A percentile compares a stretch with the other conserved stretches of the same genome.
These are phyloP conservation scores for Fusarium algeriense DNA, from an alignment of 2,329 filamentous ascomycete genomes.

Conservation along the genomic window DNA sequence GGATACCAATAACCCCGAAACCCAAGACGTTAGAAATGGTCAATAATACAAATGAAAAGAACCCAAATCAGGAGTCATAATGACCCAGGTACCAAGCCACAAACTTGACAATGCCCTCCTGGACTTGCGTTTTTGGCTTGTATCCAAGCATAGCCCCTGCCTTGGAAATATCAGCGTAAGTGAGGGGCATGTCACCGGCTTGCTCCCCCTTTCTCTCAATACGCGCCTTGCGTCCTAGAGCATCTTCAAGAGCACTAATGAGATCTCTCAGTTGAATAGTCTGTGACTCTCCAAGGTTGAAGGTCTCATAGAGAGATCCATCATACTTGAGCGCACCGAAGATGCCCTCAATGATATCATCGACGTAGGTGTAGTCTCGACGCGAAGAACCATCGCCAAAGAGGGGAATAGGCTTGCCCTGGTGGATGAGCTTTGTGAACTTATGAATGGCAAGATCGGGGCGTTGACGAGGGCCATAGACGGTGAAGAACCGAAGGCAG, in stretches of 20 bases:
- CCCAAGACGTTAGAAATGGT: no score
- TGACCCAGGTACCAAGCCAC: conserved; percentile 15
- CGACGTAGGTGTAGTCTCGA: conserved; percentile 16
- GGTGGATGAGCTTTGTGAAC: conserved; percentile 20
- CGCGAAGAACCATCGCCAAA: conserved; percentile 4
- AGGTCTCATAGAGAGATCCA: not conserved
- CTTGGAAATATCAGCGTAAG: conserved; percentile 16
- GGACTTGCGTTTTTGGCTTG: conserved; percentile 10
- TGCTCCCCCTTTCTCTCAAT: conserved; percentile 12
- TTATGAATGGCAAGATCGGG: conserved; percentile 23
- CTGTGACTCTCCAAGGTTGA: conserved; percentile 26
- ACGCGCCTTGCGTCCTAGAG: not conserved
- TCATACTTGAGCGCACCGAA: conserved; percentile 1
- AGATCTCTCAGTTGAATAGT: conserved; percentile 9
- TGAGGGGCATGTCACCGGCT: conserved; percentile 13
- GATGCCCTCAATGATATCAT: conserved; percentile 13
- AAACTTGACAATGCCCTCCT: conserved; percentile 14
- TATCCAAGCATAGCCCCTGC: conserved; percentile 5
- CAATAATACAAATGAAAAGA: not conserved
- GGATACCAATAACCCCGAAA: not conserved
- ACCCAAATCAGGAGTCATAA: not conserved
- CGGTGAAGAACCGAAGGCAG: conserved; percentile 22
- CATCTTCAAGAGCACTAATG: not conserved
- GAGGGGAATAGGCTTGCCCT: conserved; percentile 10
- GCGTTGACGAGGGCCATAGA: conserved; percentile 13